Evolutionary conservation across 2,329 filamentous ascomycete species (phyloP).

Genomic region (Cladorrhinum sp.): DNA sequence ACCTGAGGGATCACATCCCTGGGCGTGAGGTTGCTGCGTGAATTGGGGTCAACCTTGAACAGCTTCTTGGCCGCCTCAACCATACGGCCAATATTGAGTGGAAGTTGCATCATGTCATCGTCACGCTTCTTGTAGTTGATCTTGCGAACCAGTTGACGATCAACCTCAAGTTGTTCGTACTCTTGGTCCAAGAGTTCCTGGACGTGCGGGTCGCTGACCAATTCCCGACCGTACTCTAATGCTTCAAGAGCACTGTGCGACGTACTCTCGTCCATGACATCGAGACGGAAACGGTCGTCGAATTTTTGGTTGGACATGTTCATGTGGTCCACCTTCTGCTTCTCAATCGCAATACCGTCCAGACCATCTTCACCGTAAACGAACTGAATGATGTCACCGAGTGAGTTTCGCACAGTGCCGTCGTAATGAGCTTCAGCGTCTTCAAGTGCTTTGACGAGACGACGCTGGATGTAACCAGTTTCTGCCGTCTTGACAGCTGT

Average conservation of each 20-base stretch:
- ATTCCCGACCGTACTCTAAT: constrained; percentile 82
- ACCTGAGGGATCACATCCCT: constrained; percentile 82
- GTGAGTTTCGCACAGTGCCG: constrained; percentile 92
- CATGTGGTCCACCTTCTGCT: constrained; percentile 84
- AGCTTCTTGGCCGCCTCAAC: constrained; percentile 86
- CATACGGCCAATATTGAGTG: constrained; percentile 86
- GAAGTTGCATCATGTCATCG: constrained; percentile 84
- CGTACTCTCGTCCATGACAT: constrained; percentile 68
- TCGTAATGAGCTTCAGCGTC: constrained; percentile 98
- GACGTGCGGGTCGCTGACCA: constrained; percentile 81
- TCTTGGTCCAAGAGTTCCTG: constrained; percentile 87
- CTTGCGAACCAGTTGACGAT: constrained; percentile 69
- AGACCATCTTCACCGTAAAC: constrained; percentile 96
- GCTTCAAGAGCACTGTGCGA: constrained; percentile 64
- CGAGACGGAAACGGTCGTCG: constrained; percentile 76
- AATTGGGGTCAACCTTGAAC: constrained; percentile 83
- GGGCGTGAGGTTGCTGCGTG: constrained; percentile 85
- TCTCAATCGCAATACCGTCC: constrained; percentile 90
- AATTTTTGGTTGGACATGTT: constrained; percentile 76
- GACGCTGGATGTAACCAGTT: constrained; percentile 97
- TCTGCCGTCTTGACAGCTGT: constrained; percentile 99
- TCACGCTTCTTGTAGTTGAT: constrained; percentile 68
- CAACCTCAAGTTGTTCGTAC: constrained; percentile 72
- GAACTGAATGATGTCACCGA: constrained; percentile 96
- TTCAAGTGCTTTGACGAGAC: constrained; percentile 95